A percentile compares a stretch with the other conserved stretches of the same genome.
Conservation (phyloP, 2,329 filamentous ascomycete genomes). For the Xylaria sp. region DNA sequence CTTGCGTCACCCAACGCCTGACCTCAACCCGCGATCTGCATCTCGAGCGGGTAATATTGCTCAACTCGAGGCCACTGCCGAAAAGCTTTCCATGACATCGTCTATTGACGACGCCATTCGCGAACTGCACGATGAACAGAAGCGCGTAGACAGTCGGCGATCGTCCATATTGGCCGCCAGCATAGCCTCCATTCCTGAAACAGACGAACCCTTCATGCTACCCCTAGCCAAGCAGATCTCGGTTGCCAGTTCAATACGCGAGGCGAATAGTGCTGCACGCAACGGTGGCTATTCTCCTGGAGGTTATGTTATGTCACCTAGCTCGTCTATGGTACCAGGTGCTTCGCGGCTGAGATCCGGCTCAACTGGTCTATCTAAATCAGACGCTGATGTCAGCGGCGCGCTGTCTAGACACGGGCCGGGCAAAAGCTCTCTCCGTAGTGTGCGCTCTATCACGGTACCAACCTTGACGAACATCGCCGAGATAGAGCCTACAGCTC, state of each 20-base stretch:
- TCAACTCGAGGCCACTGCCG: slow-evolving; percentile 78
- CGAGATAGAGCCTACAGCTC: slow-evolving; percentile 63
- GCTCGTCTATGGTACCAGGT: slow-evolving; percentile 67
- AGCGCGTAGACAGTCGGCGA: slow-evolving; percentile 73
- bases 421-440: slow-evolving; percentile 64
- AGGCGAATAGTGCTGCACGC: slow-evolving; percentile 73
- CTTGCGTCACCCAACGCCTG: slow-evolving; percentile 69
- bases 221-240: slow-evolving; percentile 59
- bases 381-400: slow-evolving; percentile 53
- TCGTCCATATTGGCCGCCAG: slow-evolving; percentile 69
- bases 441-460: slow-evolving; percentile 59
- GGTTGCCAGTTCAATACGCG: slow-evolving; percentile 70
- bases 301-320: slow-evolving; percentile 74
- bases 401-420: slow-evolving; percentile 63
- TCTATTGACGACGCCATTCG: slow-evolving; percentile 83
- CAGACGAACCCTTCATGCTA: slow-evolving; percentile 46
- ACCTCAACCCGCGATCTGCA: slow-evolving; percentile 69
- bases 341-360: slow-evolving; percentile 60
- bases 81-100: slow-evolving; percentile 76
- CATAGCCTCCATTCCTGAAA: slow-evolving; percentile 51
- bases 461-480: slow-evolving; percentile 66
- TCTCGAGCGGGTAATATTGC: slow-evolving; percentile 75
- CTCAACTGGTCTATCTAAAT: slow-evolving; percentile 59
- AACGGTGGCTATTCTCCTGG: slow-evolving; percentile 76
- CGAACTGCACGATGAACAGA: slow-evolving; percentile 75